Evolutionary conservation across 2,329 filamentous ascomycete species (phyloP).

Genomic region (Botrytis aclada): DNA sequence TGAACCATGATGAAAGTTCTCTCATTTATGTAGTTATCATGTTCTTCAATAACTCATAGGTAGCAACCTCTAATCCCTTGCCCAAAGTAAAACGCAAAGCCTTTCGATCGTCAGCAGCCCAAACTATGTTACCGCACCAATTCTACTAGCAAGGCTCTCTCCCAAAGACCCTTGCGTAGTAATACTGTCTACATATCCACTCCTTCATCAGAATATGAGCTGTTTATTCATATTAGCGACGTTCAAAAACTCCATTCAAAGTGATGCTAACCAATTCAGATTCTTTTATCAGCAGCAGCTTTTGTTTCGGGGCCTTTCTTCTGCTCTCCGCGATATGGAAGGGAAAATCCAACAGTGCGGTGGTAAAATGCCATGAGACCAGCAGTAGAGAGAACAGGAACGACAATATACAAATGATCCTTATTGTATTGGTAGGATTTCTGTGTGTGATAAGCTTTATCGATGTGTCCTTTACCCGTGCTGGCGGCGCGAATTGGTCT

Average conservation of each 20-base stretch:
- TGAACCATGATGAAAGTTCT: neutral
- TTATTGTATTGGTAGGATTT: neutral
- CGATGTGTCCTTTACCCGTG: neutral
- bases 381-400: neutral
- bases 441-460: neutral
- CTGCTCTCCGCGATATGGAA: neutral
- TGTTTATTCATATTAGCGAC: neutral
- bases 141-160: neutral
- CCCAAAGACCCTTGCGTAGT: neutral
- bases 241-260: neutral
- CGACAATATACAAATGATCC: neutral
- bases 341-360: neutral
- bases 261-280: neutral
- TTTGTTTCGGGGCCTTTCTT: neutral
- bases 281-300: neutral
- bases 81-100: neutral
- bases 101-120: neutral
- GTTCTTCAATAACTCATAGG: neutral
- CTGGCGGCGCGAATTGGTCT: neutral
- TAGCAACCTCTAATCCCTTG: rapidly evolving
- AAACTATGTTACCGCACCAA: neutral
- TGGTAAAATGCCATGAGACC: neutral
- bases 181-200: neutral
- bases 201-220: neutral
- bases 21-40: neutral